Evolutionary conservation across 2,329 filamentous ascomycete species (phyloP).

Genomic region (Thyridium curvatum): DNA sequence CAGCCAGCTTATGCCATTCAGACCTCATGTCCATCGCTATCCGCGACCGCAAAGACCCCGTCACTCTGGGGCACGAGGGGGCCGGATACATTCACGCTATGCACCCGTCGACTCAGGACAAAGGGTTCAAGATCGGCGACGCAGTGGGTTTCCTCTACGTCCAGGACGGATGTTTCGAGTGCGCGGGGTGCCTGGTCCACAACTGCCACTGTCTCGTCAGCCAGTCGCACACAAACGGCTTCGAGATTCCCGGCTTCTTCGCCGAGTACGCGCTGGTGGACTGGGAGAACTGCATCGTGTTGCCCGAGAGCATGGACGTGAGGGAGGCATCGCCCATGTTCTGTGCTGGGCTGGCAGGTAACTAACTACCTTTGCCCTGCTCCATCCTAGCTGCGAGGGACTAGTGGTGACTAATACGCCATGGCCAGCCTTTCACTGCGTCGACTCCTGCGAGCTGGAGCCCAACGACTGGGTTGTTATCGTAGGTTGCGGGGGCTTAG

Average conservation of each 20-base stretch:
- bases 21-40: slow-evolving; percentile 12
- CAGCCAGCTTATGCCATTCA: slow-evolving; percentile 24
- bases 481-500: slow-evolving; percentile 31
- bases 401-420: too few relatives aligned
- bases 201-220: slow-evolving; percentile 30
- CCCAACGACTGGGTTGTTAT: slow-evolving; percentile 28
- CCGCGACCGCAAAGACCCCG: slow-evolving; percentile 9
- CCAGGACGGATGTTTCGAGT: slow-evolving; percentile 35
- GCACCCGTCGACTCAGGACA: slow-evolving; percentile 20
- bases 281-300: slow-evolving; percentile 31
- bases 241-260: slow-evolving; percentile 35
- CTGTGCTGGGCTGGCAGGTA: slow-evolving; percentile 28
- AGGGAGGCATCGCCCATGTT: slow-evolving; percentile 31
- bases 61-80: slow-evolving; percentile 34
- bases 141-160: slow-evolving; percentile 37
- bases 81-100: slow-evolving; percentile 32
- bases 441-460: slow-evolving; percentile 22
- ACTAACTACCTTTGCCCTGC: too few relatives aligned
- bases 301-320: slow-evolving; percentile 26
- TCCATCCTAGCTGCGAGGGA: too few relatives aligned
- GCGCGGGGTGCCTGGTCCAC: slow-evolving; percentile 36
- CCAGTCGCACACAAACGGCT: slow-evolving; percentile 30
- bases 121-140: slow-evolving; percentile 33
- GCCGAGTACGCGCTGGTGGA: slow-evolving; percentile 37
- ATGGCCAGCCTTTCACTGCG: too few relatives aligned